Evolutionary conservation across 768 basidiomycete species (phyloP).

Genomic region (Suillus lakei): DNA sequence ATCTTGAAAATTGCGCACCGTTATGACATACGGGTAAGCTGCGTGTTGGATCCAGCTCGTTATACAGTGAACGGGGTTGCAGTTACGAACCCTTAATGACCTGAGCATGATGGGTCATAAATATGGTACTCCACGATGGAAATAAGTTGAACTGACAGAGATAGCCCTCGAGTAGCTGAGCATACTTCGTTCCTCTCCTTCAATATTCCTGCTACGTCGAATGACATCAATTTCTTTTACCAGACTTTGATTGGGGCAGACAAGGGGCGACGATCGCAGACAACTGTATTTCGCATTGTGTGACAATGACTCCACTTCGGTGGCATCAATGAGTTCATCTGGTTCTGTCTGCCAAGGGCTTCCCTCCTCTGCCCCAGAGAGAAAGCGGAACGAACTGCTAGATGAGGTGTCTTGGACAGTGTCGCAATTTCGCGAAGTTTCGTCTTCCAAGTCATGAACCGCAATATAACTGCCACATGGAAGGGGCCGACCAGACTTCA

Average conservation of each 20-base stretch:
- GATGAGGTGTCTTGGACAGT: neutral
- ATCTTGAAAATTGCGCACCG: slow-evolving; percentile 36
- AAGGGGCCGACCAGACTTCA: slow-evolving; percentile 45
- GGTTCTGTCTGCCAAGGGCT: slow-evolving; percentile 22
- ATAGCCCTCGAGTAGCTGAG: slow-evolving; percentile 77
- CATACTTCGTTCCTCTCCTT: slow-evolving; percentile 69
- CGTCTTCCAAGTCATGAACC: slow-evolving; percentile 51
- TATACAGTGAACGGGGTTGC: neutral
- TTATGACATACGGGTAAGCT: slow-evolving; percentile 57
- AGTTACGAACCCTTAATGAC: slow-evolving; percentile 48
- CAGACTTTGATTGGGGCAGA: slow-evolving; percentile 71
- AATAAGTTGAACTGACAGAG: slow-evolving; percentile 49
- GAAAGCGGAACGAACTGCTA: neutral
- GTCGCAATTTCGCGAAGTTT: slow-evolving; percentile 49
- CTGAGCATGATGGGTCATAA: slow-evolving; percentile 30
- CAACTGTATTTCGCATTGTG: slow-evolving; percentile 56
- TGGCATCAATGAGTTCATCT: slow-evolving; percentile 13
- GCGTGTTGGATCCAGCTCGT: neutral
- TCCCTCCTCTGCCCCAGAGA: neutral
- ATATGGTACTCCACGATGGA: slow-evolving; percentile 8
- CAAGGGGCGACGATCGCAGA: slow-evolving; percentile 64
- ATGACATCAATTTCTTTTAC: slow-evolving; percentile 63
- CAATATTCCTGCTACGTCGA: slow-evolving; percentile 60
- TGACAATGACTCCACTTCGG: slow-evolving; percentile 25
- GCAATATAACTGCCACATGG: slow-evolving; percentile 64